phyloP scores from a whole-genome alignment of 495 filamentous ascomycete genomes.

The Rhizodiscina lignyota region DNA sequence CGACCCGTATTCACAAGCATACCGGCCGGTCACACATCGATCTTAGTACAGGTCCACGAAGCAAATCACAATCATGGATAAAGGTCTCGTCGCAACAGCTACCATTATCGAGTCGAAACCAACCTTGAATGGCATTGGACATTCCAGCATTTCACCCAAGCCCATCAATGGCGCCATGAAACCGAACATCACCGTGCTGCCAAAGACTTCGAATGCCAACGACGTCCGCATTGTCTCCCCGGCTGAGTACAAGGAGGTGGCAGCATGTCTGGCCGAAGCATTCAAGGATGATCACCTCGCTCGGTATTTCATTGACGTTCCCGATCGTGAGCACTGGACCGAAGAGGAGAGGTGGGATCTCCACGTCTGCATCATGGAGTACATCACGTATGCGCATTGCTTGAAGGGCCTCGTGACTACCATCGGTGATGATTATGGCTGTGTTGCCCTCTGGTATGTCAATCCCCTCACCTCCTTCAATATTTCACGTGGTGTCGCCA shows the following conservation, averaged over 20 bases:
- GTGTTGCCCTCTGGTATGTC: slow-evolving; percentile 64
- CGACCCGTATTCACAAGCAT: slow-evolving; percentile 11
- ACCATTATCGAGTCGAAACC: no score
- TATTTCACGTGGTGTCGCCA: no score
- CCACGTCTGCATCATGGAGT: slow-evolving; percentile 56
- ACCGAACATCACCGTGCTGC: no score
- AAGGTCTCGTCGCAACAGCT: no score
- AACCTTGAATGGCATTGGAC: no score
- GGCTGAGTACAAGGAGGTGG: slow-evolving; percentile 48
- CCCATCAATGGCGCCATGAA: no score
- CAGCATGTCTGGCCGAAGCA: slow-evolving; percentile 50
- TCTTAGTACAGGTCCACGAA: slow-evolving; percentile 18
- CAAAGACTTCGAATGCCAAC: slow-evolving; percentile 4
- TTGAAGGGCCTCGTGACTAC: slow-evolving; percentile 54
- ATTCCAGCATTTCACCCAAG: no score
- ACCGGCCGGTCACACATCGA: slow-evolving; percentile 16
- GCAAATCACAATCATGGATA: no score
- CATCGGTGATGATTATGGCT: slow-evolving; percentile 56
- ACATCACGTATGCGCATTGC: slow-evolving; percentile 54
- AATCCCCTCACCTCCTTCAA: background rate
- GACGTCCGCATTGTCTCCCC: slow-evolving; percentile 40
- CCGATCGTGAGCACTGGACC: slow-evolving; percentile 40
- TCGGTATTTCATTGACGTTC: slow-evolving; percentile 51
- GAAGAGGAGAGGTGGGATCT: slow-evolving; percentile 54
- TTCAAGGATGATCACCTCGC: slow-evolving; percentile 60